A percentile compares a stretch with the other conserved stretches of the same genome.
These are phyloP conservation scores for Penicillium herquei DNA, from an alignment of 495 filamentous ascomycete genomes.

Conservation along the genomic window DNA sequence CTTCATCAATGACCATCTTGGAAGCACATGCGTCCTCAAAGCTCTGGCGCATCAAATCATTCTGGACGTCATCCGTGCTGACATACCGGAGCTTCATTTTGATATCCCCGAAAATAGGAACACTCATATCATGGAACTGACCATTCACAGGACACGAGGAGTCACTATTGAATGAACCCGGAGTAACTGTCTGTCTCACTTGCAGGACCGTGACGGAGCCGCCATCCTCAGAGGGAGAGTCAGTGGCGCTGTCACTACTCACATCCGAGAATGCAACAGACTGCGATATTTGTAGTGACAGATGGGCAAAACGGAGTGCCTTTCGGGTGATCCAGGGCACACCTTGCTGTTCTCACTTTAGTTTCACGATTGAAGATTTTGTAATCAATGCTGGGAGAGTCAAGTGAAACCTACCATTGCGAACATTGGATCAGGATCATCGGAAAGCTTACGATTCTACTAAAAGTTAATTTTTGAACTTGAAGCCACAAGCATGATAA, in stretches of 20 bases:
- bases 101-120: slow-evolving; percentile 23
- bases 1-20: slow-evolving; percentile 17
- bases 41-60: slow-evolving; percentile 8
- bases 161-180: slow-evolving; percentile 17
- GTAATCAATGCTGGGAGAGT: too few species aligned
- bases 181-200: slow-evolving; percentile 18
- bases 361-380: neutral
- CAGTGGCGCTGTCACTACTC: neutral
- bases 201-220: slow-evolving; percentile 9
- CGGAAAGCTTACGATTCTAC: slow-evolving; percentile 20
- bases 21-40: slow-evolving; percentile 3
- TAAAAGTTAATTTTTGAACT: neutral
- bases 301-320: slow-evolving; percentile 11
- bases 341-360: slow-evolving; percentile 14
- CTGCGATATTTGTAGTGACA: slow-evolving; percentile 18
- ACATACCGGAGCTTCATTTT: slow-evolving; percentile 12
- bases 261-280: neutral
- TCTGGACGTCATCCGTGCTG: slow-evolving; percentile 1
- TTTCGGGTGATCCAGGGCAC: slow-evolving; percentile 20
- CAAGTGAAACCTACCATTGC: slow-evolving; percentile 7
- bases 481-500: too few species aligned
- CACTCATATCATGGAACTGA: slow-evolving; percentile 1
- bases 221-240: neutral
- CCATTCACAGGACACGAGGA: slow-evolving; percentile 14
- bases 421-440: slow-evolving; percentile 20